Conservation (phyloP, 2,329 filamentous ascomycete genomes). For the Apiospora aurea region DNA sequence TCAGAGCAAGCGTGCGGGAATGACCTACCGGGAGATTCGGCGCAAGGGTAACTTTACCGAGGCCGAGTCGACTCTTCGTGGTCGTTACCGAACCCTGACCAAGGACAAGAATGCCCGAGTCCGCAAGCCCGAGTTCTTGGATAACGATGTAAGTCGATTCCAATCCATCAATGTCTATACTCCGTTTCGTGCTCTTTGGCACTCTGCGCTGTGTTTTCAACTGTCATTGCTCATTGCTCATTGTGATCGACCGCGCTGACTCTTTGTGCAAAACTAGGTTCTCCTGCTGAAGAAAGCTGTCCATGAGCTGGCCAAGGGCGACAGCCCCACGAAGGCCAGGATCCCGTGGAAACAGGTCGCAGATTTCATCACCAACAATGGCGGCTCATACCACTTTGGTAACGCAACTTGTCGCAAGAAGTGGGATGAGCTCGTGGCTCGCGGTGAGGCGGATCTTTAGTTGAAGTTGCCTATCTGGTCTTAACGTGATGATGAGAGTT, state of each 20-base stretch:
- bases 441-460: constrained; percentile 29
- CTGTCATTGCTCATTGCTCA: not conserved
- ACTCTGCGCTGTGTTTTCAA: not conserved
- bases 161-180: not conserved
- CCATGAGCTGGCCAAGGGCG: constrained; percentile 42
- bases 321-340: constrained; percentile 44
- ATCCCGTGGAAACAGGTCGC: constrained; percentile 65
- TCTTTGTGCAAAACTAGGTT: constrained; percentile 43
- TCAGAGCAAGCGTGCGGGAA: constrained; percentile 58
- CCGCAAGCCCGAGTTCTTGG: constrained; percentile 70
- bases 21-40: constrained; percentile 72
- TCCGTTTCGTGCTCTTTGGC: too few relatives aligned
- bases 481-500: constrained; percentile 3
- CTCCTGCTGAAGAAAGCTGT: constrained; percentile 54
- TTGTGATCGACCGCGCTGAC: constrained; percentile 14
- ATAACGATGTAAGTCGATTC: constrained; percentile 64
- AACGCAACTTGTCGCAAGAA: constrained; percentile 65
- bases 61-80: constrained; percentile 76
- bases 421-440: constrained; percentile 55
- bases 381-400: constrained; percentile 66
- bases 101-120: constrained; percentile 69
- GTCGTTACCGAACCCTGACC: constrained; percentile 69
- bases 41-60: constrained; percentile 61
- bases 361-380: constrained; percentile 57
- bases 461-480: not conserved